Evolutionary conservation across 345 rosid genomes (phyloP), one percentile per base, ranked within the genome.

Genomic region (Rhizophora apiculata): DNA sequence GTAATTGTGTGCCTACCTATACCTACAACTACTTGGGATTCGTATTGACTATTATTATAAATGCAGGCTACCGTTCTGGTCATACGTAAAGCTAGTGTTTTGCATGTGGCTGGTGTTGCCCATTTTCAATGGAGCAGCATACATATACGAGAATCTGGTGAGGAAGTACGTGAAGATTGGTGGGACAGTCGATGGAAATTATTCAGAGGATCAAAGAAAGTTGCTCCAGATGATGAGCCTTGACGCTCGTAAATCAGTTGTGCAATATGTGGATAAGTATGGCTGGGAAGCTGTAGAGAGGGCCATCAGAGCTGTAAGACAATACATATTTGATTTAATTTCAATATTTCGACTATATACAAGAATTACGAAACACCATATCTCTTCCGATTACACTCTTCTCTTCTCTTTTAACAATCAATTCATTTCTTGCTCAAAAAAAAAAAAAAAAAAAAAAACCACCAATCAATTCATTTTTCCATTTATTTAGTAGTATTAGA

Each of bases 41-140:
- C 2, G 46, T 9, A 3, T 10, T 7, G 10, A 39, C 15, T 39
- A 39, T 39, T 8, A 7, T 34, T 7, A 7, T 34, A 34, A 34
- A 34, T 8, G 37, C 72, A 90, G 96, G 97, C 70, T 94, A 29
- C 98, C 98, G 48, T 91, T 94, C 70, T 91, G 97, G 98, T 70
- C 90, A 7, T 91, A 88, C 82, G 43, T 87, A 26, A 94, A 94
- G 83, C 82, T 94, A 0, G 0, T 89, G 71, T 77, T 91, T 26
- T 89, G 96, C 75, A 64, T 82, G 85, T 94, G 98, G 98, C 70
- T 91, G 82, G 98, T 91, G 72, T 67, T 91, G 56, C 97, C 98
- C 10, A 72, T 77, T 58, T 94, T 94, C 82, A 90, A 88, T 22
- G 97, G 98, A 20, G 97, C 95, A 64, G 90, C 98, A 15, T 94